These are phyloP conservation scores for Sextonia rubra DNA, from an alignment of 164 flowering plant species.

Conservation along the genomic window DNA sequence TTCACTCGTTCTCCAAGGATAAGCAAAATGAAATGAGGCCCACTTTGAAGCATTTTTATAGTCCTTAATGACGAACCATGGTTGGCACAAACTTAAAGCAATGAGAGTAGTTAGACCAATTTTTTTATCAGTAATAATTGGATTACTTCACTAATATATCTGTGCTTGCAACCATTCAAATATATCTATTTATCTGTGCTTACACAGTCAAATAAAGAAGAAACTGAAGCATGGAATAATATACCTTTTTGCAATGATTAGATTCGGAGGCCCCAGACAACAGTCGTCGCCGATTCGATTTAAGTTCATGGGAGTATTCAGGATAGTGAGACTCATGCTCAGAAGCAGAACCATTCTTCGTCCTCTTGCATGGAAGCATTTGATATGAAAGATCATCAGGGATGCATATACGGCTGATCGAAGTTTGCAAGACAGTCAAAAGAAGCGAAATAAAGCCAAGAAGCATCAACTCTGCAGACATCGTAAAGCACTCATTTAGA, in stretches of 20 bases:
- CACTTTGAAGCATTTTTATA: too few species aligned
- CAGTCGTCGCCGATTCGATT: slow-evolving; percentile 22
- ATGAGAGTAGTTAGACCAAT: too few species aligned
- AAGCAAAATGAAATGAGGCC: too few species aligned
- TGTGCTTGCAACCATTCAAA: too few species aligned
- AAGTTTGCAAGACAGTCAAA: slow-evolving; percentile 60
- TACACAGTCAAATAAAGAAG: too few species aligned
- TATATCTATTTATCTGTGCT: too few species aligned
- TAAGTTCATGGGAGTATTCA: slow-evolving; percentile 4
- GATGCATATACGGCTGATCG: slow-evolving; percentile 59
- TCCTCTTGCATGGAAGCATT: slow-evolving; percentile 62
- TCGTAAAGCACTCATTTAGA: not conserved
- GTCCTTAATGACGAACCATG: too few species aligned
- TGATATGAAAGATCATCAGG: slow-evolving; percentile 19
- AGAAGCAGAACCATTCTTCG: not conserved
- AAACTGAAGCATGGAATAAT: not conserved
- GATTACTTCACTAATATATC: too few species aligned
- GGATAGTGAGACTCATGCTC: not conserved
- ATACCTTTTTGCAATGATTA: slow-evolving; percentile 23
- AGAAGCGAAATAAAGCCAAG: slow-evolving; percentile 89
- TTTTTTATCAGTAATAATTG: too few species aligned
- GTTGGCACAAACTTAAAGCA: too few species aligned
- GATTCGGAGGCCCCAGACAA: slow-evolving; percentile 15
- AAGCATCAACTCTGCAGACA: slow-evolving; percentile 80
- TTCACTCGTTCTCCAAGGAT: too few species aligned